Percentiles rank a stretch among this genome's conserved stretches.
These are phyloP conservation scores for Silene conica DNA, from an alignment of 148 eudicot genomes.

Conservation along the genomic window DNA sequence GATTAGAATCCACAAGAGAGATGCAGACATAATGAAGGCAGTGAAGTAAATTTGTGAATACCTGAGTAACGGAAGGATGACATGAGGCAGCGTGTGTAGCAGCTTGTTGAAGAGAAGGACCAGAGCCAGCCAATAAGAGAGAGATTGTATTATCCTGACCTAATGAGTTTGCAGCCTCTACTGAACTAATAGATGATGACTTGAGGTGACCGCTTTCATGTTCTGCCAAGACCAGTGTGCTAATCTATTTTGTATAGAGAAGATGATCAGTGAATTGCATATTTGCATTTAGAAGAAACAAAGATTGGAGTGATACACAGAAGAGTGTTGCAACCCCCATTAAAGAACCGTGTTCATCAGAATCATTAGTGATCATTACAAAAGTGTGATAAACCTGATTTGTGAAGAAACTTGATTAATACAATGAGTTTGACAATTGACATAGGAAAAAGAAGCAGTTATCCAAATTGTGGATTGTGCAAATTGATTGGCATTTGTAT, in stretches of 20 bases:
- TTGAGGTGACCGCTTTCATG: conserved; percentile 80
- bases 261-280: no score
- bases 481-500: no score
- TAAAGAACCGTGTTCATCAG: no score
- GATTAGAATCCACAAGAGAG: neutral
- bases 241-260: conserved; percentile 38
- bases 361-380: no score
- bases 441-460: neutral
- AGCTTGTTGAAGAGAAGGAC: conserved; percentile 79
- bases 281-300: no score
- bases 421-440: no score
- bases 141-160: conserved; percentile 62
- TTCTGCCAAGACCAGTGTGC: conserved; percentile 85
- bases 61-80: conserved; percentile 79
- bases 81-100: conserved; percentile 80
- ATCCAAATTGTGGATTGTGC: neutral
- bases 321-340: no score
- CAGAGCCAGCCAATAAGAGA: conserved; percentile 83
- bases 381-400: no score
- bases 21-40: neutral
- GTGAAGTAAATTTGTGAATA: conserved; percentile 18
- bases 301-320: no score
- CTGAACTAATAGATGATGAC: conserved; percentile 60
- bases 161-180: conserved; percentile 70
- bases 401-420: neutral